Evolutionary conservation across 768 basidiomycete genomes (phyloP), one percentile per base, ranked within the genome.

Genomic region (Phlebiopsis flavidoalba): DNA sequence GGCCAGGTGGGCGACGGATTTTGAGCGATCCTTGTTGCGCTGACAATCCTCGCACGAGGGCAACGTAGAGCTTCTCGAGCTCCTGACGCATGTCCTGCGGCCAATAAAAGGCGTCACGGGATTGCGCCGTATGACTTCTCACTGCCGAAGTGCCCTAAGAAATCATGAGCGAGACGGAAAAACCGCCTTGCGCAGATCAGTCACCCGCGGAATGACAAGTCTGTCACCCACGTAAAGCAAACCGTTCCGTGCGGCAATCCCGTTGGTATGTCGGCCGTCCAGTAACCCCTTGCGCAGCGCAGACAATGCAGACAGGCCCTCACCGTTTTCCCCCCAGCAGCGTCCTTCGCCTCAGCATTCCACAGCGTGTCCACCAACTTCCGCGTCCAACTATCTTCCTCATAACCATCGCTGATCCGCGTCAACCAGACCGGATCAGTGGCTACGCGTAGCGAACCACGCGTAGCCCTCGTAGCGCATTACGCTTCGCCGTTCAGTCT

Each of bases 1-100:
- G 70, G 5, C 70, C 58, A 55, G 66, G 6, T 0, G 64, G 62
- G 59, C 63, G 19, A 46, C 71, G 55, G 0, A n/a, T n/a, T n/a
- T 68, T 61, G 26, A 62, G 67, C 1, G 31, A 64, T n/a, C n/a
- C 64, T 81, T 80, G 64, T 78, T 74, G 0, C 68, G 53, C 62
- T 53, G 73, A 65, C 62, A 79, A 7, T 40, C 66, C 24, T n/a
- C 66, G 58, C 71, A 75, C 5, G 60, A 72, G 61, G 71, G 64
- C 0, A 77, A n/a, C 71, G 12, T 77, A 75, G 17, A 63, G 36
- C 0, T 53, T 7, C 54, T 72, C 73, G 0, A 77, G 61, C 31
- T 73, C 56, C 0, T 37, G 17, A 0, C 72, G 59, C 76, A 77
- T 77, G 33, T 72, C n/a, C n/a, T n/a, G 66, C 63, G 58, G 63